A percentile compares a stretch with the other conserved stretches of the same genome.
These are phyloP conservation scores for Noccaea caerulescens DNA, from an alignment of 345 rosid species.

Conservation along the genomic window DNA sequence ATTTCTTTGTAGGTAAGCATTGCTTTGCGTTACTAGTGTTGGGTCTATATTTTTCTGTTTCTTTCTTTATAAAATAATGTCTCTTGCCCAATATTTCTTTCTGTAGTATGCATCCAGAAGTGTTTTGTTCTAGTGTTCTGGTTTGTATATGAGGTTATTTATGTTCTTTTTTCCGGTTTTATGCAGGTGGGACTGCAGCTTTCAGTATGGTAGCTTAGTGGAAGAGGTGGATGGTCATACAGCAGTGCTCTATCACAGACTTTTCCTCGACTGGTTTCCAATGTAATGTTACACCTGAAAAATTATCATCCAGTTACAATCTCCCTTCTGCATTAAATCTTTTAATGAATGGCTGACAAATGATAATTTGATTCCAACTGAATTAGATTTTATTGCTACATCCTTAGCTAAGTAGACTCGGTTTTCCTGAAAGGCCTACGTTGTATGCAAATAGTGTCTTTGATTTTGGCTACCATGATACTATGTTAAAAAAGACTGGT, in stretches of 20 bases:
- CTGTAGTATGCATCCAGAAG: slow-evolving; percentile 8
- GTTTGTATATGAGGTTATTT: slow-evolving; percentile 15
- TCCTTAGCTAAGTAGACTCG: background rate
- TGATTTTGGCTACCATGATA: slow-evolving; percentile 8
- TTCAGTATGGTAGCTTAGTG: slow-evolving; percentile 91
- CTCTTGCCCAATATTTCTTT: background rate
- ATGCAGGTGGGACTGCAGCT: slow-evolving; percentile 99
- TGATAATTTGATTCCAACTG: slow-evolving; percentile 9
- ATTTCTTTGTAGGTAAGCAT: background rate
- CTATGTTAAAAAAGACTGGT: slow-evolving; percentile 12
- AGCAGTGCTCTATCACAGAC: slow-evolving; percentile 92
- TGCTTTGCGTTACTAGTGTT: slow-evolving; percentile 8
- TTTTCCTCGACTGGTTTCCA: slow-evolving; percentile 97
- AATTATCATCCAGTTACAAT: slow-evolving; percentile 7
- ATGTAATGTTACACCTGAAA: slow-evolving; percentile 53
- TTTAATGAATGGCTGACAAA: slow-evolving; percentile 2
- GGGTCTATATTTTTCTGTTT: slow-evolving; percentile 22
- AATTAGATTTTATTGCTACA: background rate
- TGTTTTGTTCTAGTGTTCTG: slow-evolving; percentile 26
- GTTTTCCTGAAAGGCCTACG: slow-evolving; percentile 18
- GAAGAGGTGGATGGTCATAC: slow-evolving; percentile 99
- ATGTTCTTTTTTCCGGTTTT: slow-evolving; percentile 26
- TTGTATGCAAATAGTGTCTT: slow-evolving; percentile 6
- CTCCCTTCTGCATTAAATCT: background rate
- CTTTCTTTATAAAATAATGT: background rate